Evolutionary conservation across 176 grass and related monocot species (phyloP), one percentile per base, ranked within the genome.

Genomic region (Cenchrus fungigraminus): DNA sequence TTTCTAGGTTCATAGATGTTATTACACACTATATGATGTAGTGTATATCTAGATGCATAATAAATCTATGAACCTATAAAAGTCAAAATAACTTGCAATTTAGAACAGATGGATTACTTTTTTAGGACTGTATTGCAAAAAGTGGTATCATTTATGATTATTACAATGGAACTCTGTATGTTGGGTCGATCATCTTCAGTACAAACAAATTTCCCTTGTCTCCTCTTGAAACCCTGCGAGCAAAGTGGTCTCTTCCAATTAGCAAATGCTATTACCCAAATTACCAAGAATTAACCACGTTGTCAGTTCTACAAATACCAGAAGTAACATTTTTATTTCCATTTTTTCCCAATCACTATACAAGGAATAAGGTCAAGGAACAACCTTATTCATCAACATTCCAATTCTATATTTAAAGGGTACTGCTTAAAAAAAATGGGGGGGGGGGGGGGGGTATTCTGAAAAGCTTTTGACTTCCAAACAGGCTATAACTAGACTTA

Each of bases 161-260:
- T 88, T 88, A 83, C 88, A 93, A 80, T 4, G 95, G 93, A 70
- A 98, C 89, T 85, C 80, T 94, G 86, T 98, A 98, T 42, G 91
- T 83, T 80, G 82, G 96, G 76, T 98, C 96, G 10, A 87, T 81
- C 93, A 98, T 98, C 81, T 92, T 98, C 73, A 95, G 79, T 78
- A 98, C 57, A n/a, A 95, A 98, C 59, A 94, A 85, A 68, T 98
- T 95, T 62, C 96, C 96, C 77, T 95, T 95, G 58, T 98, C 89
- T 1, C 96, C 96, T 85, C 93, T 95, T 46, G 96, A 98, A 87
- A 95, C 53, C 85, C 93, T 98, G 88, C 16, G 81, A 72, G 56
- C 52, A 60, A 90, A 32, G 49, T 64, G 40, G 46, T 32, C 65
- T 61, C 11, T 76, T n/a, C 40, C 47, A 84, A 74, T 79, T 40